These are phyloP conservation scores for Phytopythium kandeliae DNA, from an alignment of 352 stramenopile species.

Conservation along the genomic window DNA sequence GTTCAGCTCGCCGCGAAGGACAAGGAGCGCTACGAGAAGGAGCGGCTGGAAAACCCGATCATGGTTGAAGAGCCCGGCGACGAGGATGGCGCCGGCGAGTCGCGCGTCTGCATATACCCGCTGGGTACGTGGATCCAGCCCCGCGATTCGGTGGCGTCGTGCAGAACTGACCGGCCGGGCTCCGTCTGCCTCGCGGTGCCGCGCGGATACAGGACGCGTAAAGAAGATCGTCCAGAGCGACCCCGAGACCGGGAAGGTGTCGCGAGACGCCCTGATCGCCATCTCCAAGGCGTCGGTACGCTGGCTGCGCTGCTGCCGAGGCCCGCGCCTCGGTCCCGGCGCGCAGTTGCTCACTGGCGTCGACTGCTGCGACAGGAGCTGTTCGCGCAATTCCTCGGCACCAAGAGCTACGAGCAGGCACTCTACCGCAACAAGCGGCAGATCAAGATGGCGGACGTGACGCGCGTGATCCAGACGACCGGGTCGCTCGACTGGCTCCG, in stretches of 20 bases:
- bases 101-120: conserved; percentile 51
- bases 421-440: conserved; percentile 81
- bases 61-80: conserved; percentile 47
- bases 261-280: conserved; percentile 88
- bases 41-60: conserved; percentile 62
- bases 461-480: conserved; percentile 71
- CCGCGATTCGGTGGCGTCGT: background rate
- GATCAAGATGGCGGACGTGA: conserved; percentile 73
- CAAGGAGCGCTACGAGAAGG: conserved; percentile 77
- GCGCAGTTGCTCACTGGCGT: background rate
- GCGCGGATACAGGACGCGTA: conserved; percentile 59
- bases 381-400: conserved; percentile 86
- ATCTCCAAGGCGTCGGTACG: conserved; percentile 90
- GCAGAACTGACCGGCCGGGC: background rate
- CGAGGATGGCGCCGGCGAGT: conserved; percentile 14
- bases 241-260: conserved; percentile 88
- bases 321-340: background rate
- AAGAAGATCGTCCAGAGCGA: conserved; percentile 94
- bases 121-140: conserved; percentile 17
- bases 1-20: conserved; percentile 80
- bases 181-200: background rate
- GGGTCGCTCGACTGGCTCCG: conserved; percentile 79
- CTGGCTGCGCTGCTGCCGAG: background rate
- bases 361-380: conserved; percentile 56
- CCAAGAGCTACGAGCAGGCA: conserved; percentile 84